A percentile compares a stretch with the other conserved stretches of the same genome.
phyloP scores from a whole-genome alignment of 2,329 filamentous ascomycete genomes.

The Dryadomyces quercivorus region DNA sequence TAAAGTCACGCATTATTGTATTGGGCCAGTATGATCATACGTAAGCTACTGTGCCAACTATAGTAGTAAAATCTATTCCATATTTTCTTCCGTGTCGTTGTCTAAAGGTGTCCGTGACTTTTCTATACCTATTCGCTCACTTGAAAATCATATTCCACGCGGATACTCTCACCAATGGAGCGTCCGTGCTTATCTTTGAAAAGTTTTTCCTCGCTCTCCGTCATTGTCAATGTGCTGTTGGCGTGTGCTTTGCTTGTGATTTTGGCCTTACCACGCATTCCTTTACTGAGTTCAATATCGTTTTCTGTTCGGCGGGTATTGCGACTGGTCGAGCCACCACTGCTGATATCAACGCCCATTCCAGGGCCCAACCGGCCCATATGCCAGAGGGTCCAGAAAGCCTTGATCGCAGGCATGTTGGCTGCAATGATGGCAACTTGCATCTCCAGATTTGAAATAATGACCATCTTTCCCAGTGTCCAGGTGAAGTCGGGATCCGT shows the following conservation, averaged over 20 bases:
- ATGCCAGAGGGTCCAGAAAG: conserved; percentile 14
- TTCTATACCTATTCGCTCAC: no score
- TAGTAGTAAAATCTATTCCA: no score
- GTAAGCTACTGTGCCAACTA: no score
- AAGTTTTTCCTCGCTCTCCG: conserved; percentile 1
- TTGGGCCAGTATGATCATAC: no score
- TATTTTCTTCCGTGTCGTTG: no score
- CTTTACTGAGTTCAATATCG: background rate
- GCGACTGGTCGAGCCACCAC: background rate
- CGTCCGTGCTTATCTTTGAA: background rate
- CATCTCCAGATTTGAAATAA: conserved; percentile 20
- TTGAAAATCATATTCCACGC: background rate
- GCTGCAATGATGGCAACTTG: conserved; percentile 20
- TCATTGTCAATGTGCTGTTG: background rate
- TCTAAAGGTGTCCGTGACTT: no score
- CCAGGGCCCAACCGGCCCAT: background rate
- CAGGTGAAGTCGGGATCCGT: conserved; percentile 15
- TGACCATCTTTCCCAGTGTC: conserved; percentile 19
- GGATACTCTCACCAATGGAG: background rate
- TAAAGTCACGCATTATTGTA: no score
- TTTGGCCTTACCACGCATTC: background rate
- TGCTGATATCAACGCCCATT: background rate
- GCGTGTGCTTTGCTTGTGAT: background rate
- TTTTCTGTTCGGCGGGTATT: background rate
- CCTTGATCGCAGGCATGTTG: conserved; percentile 20